phyloP scores from a whole-genome alignment of 2,329 filamentous ascomycete genomes.

The Emericellopsis atlantica region DNA sequence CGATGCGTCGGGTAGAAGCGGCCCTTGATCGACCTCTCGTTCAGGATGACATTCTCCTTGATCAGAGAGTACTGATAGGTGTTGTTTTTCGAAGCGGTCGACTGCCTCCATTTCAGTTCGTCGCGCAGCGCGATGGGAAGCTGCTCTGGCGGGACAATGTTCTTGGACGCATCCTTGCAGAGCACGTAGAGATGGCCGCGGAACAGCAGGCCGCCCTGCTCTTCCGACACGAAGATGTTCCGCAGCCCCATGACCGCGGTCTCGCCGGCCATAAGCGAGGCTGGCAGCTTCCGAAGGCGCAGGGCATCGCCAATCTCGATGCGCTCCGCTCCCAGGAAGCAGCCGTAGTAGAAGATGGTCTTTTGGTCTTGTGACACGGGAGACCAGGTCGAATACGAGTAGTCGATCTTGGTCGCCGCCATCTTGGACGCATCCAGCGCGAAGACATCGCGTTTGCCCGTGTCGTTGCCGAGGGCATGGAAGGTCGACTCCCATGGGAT shows the following conservation, averaged over 20 bases:
- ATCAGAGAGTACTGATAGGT: conserved; percentile 26
- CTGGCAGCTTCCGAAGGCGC: conserved; percentile 27
- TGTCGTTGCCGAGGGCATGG: conserved; percentile 16
- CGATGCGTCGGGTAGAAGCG: conserved; percentile 46
- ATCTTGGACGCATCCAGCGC: conserved; percentile 38
- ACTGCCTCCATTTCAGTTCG: conserved; percentile 25
- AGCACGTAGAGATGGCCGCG: conserved; percentile 25
- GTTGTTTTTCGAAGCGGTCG: conserved; percentile 13
- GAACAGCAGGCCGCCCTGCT: conserved; percentile 23
- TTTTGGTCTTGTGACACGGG: conserved; percentile 16
- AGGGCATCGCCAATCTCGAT: conserved; percentile 34
- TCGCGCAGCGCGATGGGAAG: conserved; percentile 27
- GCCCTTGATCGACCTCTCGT: conserved; percentile 35
- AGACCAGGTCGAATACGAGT: conserved; percentile 35
- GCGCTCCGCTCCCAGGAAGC: conserved; percentile 38
- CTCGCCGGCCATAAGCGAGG: conserved; percentile 19
- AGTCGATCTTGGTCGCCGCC: conserved; percentile 33
- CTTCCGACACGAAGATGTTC: conserved; percentile 24
- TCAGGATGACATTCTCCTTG: conserved; percentile 30
- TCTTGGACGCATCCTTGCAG: conserved; percentile 12
- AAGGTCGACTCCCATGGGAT: conserved; percentile 28
- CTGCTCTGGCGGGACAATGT: conserved; percentile 18
- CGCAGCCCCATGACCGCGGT: conserved; percentile 23
- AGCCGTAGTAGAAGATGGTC: conserved; percentile 26
- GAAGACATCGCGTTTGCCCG: conserved; percentile 24